Conservation (phyloP, 306 rosid species). For the Heteromeles arbutifolia region DNA sequence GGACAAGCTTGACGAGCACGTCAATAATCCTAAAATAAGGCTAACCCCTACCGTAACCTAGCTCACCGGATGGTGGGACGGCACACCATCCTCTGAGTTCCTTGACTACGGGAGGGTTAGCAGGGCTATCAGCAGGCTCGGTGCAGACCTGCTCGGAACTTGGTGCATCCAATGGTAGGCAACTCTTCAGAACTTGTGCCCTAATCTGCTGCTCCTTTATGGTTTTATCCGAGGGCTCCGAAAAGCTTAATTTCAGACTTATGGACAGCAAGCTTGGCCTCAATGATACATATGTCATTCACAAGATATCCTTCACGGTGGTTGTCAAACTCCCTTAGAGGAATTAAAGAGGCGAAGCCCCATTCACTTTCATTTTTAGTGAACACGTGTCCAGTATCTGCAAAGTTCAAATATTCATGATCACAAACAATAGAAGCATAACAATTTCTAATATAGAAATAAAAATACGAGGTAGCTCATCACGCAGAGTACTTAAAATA, state of each 20-base stretch:
- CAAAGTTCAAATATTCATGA: neutral
- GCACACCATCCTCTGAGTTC: no score
- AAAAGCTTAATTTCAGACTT: neutral
- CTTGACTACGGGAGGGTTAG: no score
- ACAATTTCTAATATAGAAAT: neutral
- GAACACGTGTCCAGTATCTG: slow-evolving; percentile 6
- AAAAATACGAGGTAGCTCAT: neutral
- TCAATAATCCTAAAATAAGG: neutral
- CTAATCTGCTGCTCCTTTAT: neutral
- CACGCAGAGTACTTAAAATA: neutral
- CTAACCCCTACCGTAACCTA: no score
- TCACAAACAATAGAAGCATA: neutral
- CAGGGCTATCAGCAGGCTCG: no score
- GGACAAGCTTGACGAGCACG: no score
- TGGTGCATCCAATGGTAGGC: neutral
- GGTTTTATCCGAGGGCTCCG: neutral
- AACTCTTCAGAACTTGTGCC: neutral
- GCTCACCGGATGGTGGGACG: no score
- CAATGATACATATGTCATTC: neutral
- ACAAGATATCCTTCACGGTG: slow-evolving; percentile 2
- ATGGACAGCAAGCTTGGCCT: neutral
- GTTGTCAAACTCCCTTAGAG: neutral
- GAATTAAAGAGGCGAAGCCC: slow-evolving; percentile 2
- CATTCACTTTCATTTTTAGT: neutral
- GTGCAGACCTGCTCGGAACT: no score